A percentile compares a stretch with the other conserved stretches of the same genome.
These are phyloP conservation scores for Phytophthora europaea DNA, from an alignment of 352 stramenopile species.

Conservation along the genomic window DNA sequence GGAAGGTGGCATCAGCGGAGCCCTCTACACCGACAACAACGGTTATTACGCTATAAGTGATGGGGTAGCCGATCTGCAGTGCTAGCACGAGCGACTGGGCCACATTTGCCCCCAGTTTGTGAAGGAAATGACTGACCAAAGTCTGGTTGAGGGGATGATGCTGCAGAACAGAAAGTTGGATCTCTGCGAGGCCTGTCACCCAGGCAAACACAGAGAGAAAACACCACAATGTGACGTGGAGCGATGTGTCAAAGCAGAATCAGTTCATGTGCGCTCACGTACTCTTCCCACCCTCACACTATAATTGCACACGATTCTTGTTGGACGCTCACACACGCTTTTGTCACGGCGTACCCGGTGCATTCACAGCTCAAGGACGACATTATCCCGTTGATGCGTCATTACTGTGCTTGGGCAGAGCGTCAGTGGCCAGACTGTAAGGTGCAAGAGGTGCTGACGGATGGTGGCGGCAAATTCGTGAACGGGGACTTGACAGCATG, in stretches of 20 bases:
- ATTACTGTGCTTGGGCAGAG: conserved; percentile 8
- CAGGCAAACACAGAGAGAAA: conserved; percentile 8
- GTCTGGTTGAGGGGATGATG: conserved; percentile 4
- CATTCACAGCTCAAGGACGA: neutral
- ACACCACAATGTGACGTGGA: neutral
- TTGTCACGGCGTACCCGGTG: conserved; percentile 2
- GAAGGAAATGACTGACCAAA: neutral
- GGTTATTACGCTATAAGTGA: conserved; percentile 1
- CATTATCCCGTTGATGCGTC: conserved; percentile 2
- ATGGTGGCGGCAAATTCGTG: conserved; percentile 10
- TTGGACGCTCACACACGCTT: conserved; percentile 8
- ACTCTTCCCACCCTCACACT: neutral
- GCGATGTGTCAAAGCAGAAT: neutral
- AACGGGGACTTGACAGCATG: conserved; percentile 1
- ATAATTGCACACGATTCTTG: conserved; percentile 10
- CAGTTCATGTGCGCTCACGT: conserved; percentile 2
- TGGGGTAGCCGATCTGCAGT: conserved; percentile 1
- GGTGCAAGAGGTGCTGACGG: conserved; percentile 4
- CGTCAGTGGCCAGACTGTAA: conserved; percentile 1
- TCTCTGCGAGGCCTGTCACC: conserved; percentile 14
- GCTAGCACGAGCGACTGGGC: conserved; percentile 3
- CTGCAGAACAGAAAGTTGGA: conserved; percentile 2
- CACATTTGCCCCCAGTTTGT: conserved; percentile 5
- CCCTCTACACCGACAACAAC: neutral
- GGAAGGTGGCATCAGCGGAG: neutral